phyloP scores from a whole-genome alignment of 495 filamentous ascomycete genomes.

The Margaritispora aquatica region DNA sequence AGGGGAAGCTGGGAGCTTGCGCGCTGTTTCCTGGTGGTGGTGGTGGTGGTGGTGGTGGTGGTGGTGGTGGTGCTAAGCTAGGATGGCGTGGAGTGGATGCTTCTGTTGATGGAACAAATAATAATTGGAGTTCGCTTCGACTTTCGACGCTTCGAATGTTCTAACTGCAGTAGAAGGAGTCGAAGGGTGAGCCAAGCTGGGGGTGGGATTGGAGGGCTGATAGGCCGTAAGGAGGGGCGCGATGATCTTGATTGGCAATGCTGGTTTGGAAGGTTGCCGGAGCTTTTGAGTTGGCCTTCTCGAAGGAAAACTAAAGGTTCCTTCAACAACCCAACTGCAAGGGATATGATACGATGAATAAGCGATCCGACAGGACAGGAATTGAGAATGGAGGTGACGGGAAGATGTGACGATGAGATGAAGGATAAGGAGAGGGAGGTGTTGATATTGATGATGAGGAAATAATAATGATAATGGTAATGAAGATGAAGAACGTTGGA shows the following conservation, averaged over 20 bases:
- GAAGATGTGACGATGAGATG: background rate
- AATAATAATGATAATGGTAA: no score
- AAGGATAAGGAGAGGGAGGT: no score
- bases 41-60: background rate
- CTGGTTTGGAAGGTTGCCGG: conserved; percentile 2
- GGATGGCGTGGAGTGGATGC: background rate
- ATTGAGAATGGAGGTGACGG: no score
- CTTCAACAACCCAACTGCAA: background rate
- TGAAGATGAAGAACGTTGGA: no score
- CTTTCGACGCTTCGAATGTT: background rate
- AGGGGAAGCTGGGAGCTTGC: background rate
- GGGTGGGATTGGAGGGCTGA: background rate
- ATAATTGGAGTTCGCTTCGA: background rate
- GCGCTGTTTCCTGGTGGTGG: background rate
- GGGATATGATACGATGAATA: background rate
- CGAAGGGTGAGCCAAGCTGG: no score
- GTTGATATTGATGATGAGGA: no score
- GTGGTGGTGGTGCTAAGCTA: background rate
- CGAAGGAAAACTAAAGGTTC: conserved; percentile 11
- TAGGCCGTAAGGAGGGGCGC: background rate
- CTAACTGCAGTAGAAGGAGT: background rate
- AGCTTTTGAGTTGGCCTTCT: background rate
- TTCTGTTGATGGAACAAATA: background rate
- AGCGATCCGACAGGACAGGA: background rate
- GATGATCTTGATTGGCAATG: background rate